Base-by-base conservation (phyloP, 768 basidiomycete species). In the Mycena filopes region DNA sequence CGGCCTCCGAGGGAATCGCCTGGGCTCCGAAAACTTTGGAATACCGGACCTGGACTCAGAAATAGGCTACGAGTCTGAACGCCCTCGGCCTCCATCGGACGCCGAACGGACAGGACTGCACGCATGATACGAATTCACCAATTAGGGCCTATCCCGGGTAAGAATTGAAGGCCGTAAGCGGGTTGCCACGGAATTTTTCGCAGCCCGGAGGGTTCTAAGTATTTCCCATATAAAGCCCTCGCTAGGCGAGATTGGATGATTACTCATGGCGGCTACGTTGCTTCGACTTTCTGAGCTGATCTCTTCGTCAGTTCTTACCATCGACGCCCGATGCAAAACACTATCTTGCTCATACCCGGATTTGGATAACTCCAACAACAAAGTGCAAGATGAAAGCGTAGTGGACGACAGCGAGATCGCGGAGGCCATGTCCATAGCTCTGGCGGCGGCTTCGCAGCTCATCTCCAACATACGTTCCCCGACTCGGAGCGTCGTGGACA, bases 381-480 rank as follows among this genome's bases (percentile, higher is more conserved):
- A 54, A 7, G 41, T 40, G 11, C 63, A 70, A 10, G 54, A 55
- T 46, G 74, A 75, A 40, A 63, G 45, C 7, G 48, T 67, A 10
- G 49, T 70, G 13, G 50, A 49, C 1, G 55, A 68, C 26, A 55
- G 58, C 16, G 65, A 63, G 31, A 70, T 73, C 3, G 28, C 60
- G 5, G 58, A 66, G 18, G 67, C 70, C 4, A 64, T 66, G 18
- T 54, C 57, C n/a, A 38, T 72, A 21, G 55, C 66, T 12, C 38
- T 72, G 25, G 59, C 73, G 11, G 75, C 75, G 5, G 71, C 75
- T 1, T 55, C 63, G n/a, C 75, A 76, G 55, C 68, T 76, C n/a
- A 66, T 69, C 33, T 69, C 72, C 2, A 61, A 60, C 18, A 66
- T 71, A 15, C 67, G 66, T 3, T 31, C 57, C 13, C 66, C 73